Evolutionary conservation across 2,329 filamentous ascomycete species (phyloP).

Genomic region (Exophiala alcalophila): DNA sequence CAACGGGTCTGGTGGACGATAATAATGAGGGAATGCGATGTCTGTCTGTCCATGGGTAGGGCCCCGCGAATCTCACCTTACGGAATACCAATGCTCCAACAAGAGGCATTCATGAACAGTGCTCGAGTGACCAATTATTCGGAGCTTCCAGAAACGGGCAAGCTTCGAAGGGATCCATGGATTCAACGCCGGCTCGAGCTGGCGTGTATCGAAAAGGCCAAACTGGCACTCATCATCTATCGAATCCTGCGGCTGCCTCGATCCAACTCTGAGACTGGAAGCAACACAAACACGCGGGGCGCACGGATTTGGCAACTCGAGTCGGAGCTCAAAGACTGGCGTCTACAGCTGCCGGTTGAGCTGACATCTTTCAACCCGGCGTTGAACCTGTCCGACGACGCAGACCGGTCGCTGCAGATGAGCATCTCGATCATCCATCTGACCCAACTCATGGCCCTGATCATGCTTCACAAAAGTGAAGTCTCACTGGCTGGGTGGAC

Average conservation of each 20-base stretch:
- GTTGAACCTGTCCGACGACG: conserved; percentile 8
- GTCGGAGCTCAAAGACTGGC: conserved; percentile 10
- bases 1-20: conserved; percentile 10
- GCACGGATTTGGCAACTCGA: conserved; percentile 16
- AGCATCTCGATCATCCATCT: conserved; percentile 5
- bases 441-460: conserved; percentile 5
- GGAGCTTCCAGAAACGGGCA: conserved; percentile 4
- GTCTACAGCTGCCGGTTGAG: conserved; percentile 7
- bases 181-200: conserved; percentile 7
- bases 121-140: conserved; percentile 2
- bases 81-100: background rate
- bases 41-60: conserved; percentile 7
- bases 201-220: conserved; percentile 9
- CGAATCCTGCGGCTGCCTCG: conserved; percentile 2
- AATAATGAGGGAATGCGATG: conserved; percentile 8
- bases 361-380: conserved; percentile 2
- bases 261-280: background rate
- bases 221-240: conserved; percentile 4
- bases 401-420: conserved; percentile 8
- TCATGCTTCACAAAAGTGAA: conserved; percentile 9
- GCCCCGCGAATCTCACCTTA: conserved; percentile 7
- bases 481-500: conserved; percentile 2
- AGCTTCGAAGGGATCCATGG: conserved; percentile 6
- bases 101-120: conserved; percentile 1
- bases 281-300: background rate